These are phyloP conservation scores for Acacia concinna DNA, from an alignment of 331 rosid genomes.

Conservation along the genomic window DNA sequence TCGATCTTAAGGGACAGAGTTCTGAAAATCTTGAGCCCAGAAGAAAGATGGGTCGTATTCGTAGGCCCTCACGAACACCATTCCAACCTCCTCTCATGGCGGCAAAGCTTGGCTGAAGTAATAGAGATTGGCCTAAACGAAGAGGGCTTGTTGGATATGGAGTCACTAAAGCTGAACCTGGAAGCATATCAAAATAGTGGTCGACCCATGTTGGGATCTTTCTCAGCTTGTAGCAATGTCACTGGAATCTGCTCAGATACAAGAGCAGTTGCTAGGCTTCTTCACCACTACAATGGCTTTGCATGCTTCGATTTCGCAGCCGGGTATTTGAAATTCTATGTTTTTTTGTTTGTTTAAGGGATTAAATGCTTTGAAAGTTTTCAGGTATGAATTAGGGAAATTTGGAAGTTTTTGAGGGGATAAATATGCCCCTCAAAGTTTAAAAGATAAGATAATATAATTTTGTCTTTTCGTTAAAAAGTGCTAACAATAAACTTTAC, in stretches of 20 bases:
- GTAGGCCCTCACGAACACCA: slow-evolving; percentile 88
- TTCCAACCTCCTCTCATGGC: slow-evolving; percentile 82
- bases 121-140: slow-evolving; percentile 71
- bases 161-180: slow-evolving; percentile 47
- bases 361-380: too few species aligned
- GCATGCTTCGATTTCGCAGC: slow-evolving; percentile 89
- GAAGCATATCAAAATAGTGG: slow-evolving; percentile 41
- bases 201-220: slow-evolving; percentile 72
- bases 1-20: slow-evolving; percentile 64
- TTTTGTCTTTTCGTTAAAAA: too few species aligned
- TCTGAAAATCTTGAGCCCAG: slow-evolving; percentile 29
- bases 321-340: slow-evolving; percentile 47
- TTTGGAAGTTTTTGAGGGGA: too few species aligned
- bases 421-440: too few species aligned
- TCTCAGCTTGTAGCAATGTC: slow-evolving; percentile 83
- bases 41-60: slow-evolving; percentile 83
- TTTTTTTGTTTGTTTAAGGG: too few species aligned
- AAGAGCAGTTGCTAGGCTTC: slow-evolving; percentile 56
- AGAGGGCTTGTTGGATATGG: slow-evolving; percentile 65
- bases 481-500: too few species aligned
- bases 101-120: slow-evolving; percentile 72
- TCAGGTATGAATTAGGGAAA: too few species aligned
- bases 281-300: slow-evolving; percentile 59
- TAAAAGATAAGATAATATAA: too few species aligned
- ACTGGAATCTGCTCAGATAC: slow-evolving; percentile 68